Evolutionary conservation across 352 stramenopile species (phyloP), one percentile per base, ranked within the genome.

Genomic region (Globisporangium uncinulatum): DNA sequence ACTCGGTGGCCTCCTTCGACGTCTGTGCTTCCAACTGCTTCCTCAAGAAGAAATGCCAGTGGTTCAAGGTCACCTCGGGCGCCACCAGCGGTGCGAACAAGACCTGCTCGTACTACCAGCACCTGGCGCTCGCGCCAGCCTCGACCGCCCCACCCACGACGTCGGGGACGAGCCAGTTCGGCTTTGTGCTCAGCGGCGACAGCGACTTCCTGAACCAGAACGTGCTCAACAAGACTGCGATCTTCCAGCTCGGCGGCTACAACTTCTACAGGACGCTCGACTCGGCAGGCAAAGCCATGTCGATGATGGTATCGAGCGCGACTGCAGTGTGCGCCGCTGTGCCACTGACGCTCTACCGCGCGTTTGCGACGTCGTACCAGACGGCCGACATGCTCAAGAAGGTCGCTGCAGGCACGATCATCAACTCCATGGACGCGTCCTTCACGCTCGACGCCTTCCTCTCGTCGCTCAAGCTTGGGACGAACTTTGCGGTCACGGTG

Each of bases 361-460:
- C 66, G 13, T 73, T 67, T 41, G 51, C 56, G 47, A 65, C 57
- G 51, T 63, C 62, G 44, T 73, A 73, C 63, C 58, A 70, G 59
- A 70, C 62, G 37, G 49, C 58, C 17, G 59, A 53, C 24, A 73
- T 73, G 66, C 31, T 69, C 17, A 44, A 53, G 51, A 70, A 73
- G 48, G 57, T 63, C 44, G 59, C 57, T 13, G 66, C 56, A 32
- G 66, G 66, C 49, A 59, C 69, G 62, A 73, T 59, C 36, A 70
- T 73, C 59, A 73, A 73, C 46, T 69, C 62, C n/a, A 73, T 73
- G 66, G 66, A 73, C 53, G 59, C 57, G n/a, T 19, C 60, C 43
- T 73, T 70, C 47, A 63, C 66, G 31, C 62, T 70, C 20, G 44
- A 55, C 10, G 47, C 47, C 39, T 73, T 70, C 43, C 39, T 70